These are phyloP conservation scores for Ogataea pilisensis DNA, from an alignment of 805 yeast species.

Conservation along the genomic window DNA sequence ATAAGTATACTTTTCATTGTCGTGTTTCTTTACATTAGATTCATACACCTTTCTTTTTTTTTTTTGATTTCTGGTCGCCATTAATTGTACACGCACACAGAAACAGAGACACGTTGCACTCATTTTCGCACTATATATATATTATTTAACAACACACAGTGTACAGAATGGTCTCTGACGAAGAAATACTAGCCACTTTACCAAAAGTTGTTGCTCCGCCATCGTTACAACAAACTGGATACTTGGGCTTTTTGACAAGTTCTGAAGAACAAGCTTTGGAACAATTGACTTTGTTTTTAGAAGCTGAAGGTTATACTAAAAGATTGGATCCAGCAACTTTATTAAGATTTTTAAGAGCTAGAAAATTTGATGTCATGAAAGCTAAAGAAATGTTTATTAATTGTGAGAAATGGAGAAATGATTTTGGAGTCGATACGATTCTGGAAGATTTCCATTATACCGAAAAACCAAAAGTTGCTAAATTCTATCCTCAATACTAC, in stretches of 20 bases:
- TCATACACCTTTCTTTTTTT: too few relatives aligned
- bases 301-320: conserved; percentile 61
- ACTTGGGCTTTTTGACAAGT: conserved; percentile 72
- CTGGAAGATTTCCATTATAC: conserved; percentile 83
- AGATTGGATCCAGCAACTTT: conserved; percentile 85
- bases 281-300: conserved; percentile 53
- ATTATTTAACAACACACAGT: neutral
- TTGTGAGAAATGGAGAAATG: conserved; percentile 91
- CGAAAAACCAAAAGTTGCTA: conserved; percentile 90
- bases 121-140: too few relatives aligned
- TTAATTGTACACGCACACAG: too few relatives aligned
- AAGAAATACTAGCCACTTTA: conserved; percentile 25
- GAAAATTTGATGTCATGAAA: conserved; percentile 82
- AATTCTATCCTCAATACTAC: conserved; percentile 92
- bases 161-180: conserved; percentile 21
- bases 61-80: too few relatives aligned
- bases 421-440: conserved; percentile 82
- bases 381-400: conserved; percentile 78
- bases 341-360: conserved; percentile 85
- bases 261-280: conserved; percentile 60
- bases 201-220: conserved; percentile 53
- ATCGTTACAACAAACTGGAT: conserved; percentile 55
- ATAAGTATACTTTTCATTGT: too few relatives aligned
- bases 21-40: too few relatives aligned
- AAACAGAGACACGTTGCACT: too few relatives aligned